Evolutionary conservation across 1,139 yeast genomes (phyloP), one percentile per base, ranked within the genome.

Genomic region (Waltiozyma sp.): DNA sequence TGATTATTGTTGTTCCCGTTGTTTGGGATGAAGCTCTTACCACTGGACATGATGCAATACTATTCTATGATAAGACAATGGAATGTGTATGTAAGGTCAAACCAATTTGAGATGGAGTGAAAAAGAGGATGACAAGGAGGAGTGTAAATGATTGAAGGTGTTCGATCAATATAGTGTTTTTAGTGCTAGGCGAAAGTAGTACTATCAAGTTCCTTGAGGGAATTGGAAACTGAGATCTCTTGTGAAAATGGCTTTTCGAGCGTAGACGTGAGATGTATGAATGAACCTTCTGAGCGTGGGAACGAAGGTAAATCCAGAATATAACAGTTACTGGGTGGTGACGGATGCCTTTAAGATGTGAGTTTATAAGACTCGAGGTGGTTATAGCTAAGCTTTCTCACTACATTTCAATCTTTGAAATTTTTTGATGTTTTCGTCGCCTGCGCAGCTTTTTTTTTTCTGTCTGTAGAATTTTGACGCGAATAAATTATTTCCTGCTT

Each of bases 1-100:
- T 21, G 23, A 8, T 21, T 21, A 8, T 21, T 21, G 34, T 31
- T 31, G 16, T 21, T 36, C 10, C 40, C 40, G 28, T 38, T 38
- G 37, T 36, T 40, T 16, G 19, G 24, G 14, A 23, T 41, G 39
- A 19, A 39, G 24, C 33, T 36, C 26, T 39, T 40, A 23, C 40
- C 40, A 21, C 41, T 36, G 38, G 47, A 45, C 47, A 45, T 45
- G 35, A 4, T 40, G 34, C 18, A n/a, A 31, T 31, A 14, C 34
- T 31, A 31, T 31, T 31, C 34, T 31, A 31, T 31, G 34, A 6
- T 31, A 18, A 5, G 34, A 14, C 18, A 31, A 31, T 31, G 34
- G 34, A 31, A 31, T 31, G 31, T 11, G 10, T 26, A 14, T 5
- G 31, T 6, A 26, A 26, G n/a, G 31, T 26, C n/a, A 10, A 26